Evolutionary conservation across 768 basidiomycete genomes (phyloP).

Genomic region (Mycena vulgaris): DNA sequence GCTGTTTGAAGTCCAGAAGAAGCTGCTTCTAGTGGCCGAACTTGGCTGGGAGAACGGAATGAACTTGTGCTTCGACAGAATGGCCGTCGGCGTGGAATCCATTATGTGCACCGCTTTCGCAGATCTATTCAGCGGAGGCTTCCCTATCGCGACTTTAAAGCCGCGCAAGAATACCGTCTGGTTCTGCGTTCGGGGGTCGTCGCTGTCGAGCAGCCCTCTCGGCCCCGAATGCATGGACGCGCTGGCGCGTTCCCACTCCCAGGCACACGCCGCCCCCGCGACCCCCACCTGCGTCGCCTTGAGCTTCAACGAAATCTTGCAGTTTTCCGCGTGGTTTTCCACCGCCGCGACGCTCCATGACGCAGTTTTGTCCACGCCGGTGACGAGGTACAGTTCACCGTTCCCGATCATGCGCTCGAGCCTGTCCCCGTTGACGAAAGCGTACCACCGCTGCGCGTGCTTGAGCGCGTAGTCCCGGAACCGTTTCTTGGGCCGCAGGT

Average conservation of each 20-base stretch:
- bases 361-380: conserved; percentile 14
- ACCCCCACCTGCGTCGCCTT: conserved; percentile 22
- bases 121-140: neutral
- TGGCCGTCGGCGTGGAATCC: conserved; percentile 1
- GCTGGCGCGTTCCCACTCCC: conserved; percentile 22
- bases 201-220: neutral
- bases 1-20: no score
- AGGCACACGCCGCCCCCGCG: conserved; percentile 9
- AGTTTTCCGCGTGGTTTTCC: neutral
- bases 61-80: conserved; percentile 7
- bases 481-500: neutral
- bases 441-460: conserved; percentile 27
- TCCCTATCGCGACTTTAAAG: conserved; percentile 26
- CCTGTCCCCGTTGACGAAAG: conserved; percentile 18
- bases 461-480: conserved; percentile 20
- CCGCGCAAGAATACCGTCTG: conserved; percentile 34
- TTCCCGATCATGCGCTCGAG: conserved; percentile 2
- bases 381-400: conserved; percentile 23
- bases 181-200: conserved; percentile 12
- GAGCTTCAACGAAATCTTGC: conserved; percentile 10
- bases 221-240: conserved; percentile 18
- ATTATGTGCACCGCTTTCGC: neutral
- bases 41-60: no score
- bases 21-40: no score
- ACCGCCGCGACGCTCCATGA: conserved; percentile 23